Evolutionary conservation across 2,329 filamentous ascomycete genomes (phyloP).

Genomic region (Oidium heveae): DNA sequence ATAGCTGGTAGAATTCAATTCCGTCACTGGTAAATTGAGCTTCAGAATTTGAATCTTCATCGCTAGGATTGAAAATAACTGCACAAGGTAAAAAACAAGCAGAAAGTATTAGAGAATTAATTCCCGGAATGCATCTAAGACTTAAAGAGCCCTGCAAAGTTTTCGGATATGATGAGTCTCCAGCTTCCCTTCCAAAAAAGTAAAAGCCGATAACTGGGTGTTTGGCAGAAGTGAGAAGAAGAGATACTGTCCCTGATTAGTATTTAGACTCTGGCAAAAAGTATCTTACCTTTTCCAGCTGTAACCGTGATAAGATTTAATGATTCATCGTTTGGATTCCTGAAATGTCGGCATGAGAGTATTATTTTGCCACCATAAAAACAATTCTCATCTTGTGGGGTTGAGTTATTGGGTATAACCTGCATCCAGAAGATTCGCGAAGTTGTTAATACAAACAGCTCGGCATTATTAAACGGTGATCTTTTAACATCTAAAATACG

Average conservation of each 20-base stretch:
- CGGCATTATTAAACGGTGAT: slow-evolving; percentile 21
- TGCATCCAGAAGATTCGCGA: slow-evolving; percentile 13
- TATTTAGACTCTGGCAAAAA: background rate
- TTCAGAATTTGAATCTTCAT: slow-evolving; percentile 2
- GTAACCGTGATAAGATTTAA: slow-evolving; percentile 17
- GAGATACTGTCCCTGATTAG: slow-evolving; percentile 7
- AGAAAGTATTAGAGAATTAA: background rate
- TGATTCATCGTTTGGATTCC: slow-evolving; percentile 15
- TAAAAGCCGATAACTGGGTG: slow-evolving; percentile 10
- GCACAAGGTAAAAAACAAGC: slow-evolving; percentile 4
- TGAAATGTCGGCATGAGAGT: slow-evolving; percentile 21
- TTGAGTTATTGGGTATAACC: slow-evolving; percentile 5
- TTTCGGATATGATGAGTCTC: background rate
- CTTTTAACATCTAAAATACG: slow-evolving; percentile 32
- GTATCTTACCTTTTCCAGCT: slow-evolving; percentile 1
- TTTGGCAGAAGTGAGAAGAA: slow-evolving; percentile 9
- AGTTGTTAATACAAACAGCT: slow-evolving; percentile 30
- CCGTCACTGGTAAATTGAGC: slow-evolving; percentile 13
- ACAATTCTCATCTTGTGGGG: slow-evolving; percentile 1
- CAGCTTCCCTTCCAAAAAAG: slow-evolving; percentile 5
- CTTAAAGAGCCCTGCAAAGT: slow-evolving; percentile 7
- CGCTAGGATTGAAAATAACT: slow-evolving; percentile 2
- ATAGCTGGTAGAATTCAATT: slow-evolving; percentile 23
- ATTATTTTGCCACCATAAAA: slow-evolving; percentile 12
- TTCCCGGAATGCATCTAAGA: background rate